Evolutionary conservation across 108 stramenopile species (phyloP).

Genomic region (Skeletonema grethae): DNA sequence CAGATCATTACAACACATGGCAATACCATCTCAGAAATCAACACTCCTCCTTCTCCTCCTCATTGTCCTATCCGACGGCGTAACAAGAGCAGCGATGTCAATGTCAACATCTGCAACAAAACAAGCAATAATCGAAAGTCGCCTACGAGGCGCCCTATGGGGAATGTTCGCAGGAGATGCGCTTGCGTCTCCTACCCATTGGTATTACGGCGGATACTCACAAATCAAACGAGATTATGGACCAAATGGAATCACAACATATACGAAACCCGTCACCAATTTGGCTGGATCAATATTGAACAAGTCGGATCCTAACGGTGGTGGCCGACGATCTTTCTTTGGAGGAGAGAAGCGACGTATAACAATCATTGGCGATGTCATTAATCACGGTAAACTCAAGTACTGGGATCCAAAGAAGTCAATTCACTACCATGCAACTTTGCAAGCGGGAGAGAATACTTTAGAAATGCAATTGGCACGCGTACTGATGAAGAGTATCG

Average conservation of each 20-base stretch:
- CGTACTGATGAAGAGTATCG: conserved; percentile 70
- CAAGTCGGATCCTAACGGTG: conserved; percentile 84
- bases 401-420: conserved; percentile 75
- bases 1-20: too few species aligned
- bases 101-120: conserved; percentile 24
- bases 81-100: conserved; percentile 19
- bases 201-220: conserved; percentile 81
- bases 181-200: conserved; percentile 81
- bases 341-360: conserved; percentile 16
- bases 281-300: conserved; percentile 82
- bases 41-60: neutral
- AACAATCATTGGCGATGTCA: conserved; percentile 86
- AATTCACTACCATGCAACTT: conserved; percentile 85
- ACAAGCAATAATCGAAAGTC: conserved; percentile 28
- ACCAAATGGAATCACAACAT: conserved; percentile 51
- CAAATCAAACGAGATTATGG: conserved; percentile 77
- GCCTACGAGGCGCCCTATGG: conserved; percentile 56
- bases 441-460: conserved; percentile 83
- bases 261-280: conserved; percentile 57
- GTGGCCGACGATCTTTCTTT: conserved; percentile 59
- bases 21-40: too few species aligned
- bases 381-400: conserved; percentile 83
- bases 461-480: conserved; percentile 75
- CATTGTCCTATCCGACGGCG: neutral
- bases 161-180: conserved; percentile 80